Evolutionary conservation across 176 grass and related monocot species (phyloP).

Genomic region (Triticum turgidum): DNA sequence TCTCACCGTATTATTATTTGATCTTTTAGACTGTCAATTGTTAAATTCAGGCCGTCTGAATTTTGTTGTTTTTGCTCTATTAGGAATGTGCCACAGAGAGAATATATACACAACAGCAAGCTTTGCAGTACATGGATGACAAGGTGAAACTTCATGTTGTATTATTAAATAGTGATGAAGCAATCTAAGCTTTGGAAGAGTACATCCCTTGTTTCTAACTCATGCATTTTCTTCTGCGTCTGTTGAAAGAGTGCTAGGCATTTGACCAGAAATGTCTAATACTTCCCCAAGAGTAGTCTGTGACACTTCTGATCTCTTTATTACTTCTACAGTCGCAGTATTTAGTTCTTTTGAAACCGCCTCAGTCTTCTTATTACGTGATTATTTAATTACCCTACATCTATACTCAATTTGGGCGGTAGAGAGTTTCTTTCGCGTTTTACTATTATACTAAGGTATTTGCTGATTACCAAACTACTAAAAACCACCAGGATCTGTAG

Average conservation of each 20-base stretch:
- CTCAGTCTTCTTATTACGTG: background rate
- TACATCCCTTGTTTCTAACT: conserved; percentile 8
- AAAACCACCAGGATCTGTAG: background rate
- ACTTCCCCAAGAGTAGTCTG: background rate
- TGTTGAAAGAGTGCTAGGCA: background rate
- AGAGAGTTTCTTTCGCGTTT: background rate
- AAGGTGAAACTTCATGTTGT: conserved; percentile 45
- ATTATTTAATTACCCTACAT: background rate
- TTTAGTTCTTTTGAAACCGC: background rate
- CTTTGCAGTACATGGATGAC: conserved; percentile 80
- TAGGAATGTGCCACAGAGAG: conserved; percentile 94
- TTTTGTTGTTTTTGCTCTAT: conserved; percentile 17
- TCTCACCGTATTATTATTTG: conserved; percentile 3
- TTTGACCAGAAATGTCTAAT: background rate
- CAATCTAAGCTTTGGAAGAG: conserved; percentile 21
- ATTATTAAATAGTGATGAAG: background rate
- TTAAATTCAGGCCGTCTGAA: background rate
- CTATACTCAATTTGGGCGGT: background rate
- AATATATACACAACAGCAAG: conserved; percentile 90
- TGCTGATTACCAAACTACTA: background rate
- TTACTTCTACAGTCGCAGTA: background rate
- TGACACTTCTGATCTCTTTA: background rate
- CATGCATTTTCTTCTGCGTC: background rate
- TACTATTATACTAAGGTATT: background rate
- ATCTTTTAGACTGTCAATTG: conserved; percentile 8